Evolutionary conservation across 164 flowering plant genomes (phyloP).

Genomic region (Akebia trifoliata): DNA sequence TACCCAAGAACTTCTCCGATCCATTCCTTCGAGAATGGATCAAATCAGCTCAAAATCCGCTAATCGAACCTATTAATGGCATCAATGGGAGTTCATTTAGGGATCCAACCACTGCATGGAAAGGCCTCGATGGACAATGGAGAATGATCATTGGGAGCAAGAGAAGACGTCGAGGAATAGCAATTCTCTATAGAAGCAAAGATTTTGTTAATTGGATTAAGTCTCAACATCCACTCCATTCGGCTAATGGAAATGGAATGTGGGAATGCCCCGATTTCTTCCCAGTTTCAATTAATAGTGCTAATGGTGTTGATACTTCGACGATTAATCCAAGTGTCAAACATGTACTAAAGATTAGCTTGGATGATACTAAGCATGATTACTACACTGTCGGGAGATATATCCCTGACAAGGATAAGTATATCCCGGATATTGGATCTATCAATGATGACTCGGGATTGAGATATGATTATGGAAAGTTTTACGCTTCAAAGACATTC

Average conservation of each 20-base stretch:
- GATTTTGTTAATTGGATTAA: constrained; percentile 49
- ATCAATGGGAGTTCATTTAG: constrained; percentile 52
- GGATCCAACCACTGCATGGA: constrained; percentile 81
- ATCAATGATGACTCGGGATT: constrained; percentile 16
- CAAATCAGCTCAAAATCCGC: constrained; percentile 47
- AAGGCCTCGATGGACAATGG: constrained; percentile 48
- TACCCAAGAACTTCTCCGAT: constrained; percentile 62
- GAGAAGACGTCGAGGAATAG: constrained; percentile 29
- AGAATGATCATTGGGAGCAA: constrained; percentile 55
- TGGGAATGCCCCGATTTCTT: constrained; percentile 84
- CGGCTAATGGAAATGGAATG: constrained; percentile 40
- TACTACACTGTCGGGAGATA: constrained; percentile 40
- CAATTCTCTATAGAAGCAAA: constrained; percentile 47
- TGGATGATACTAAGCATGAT: constrained; percentile 24
- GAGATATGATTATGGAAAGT: constrained; percentile 56
- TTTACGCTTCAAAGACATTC: constrained; percentile 51
- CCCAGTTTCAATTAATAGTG: constrained; percentile 33
- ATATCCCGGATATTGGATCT: constrained; percentile 18
- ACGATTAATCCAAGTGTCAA: constrained; percentile 26
- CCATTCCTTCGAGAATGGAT: constrained; percentile 57
- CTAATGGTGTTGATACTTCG: constrained; percentile 42
- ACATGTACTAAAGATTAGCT: constrained; percentile 41
- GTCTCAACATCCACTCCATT: constrained; percentile 39
- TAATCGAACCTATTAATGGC: constrained; percentile 37
- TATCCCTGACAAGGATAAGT: constrained; percentile 17